A percentile compares a stretch with the other conserved stretches of the same genome.
Evolutionary conservation across 129 eudicot genomes (phyloP).

Genomic region (Lactuca saligna): DNA sequence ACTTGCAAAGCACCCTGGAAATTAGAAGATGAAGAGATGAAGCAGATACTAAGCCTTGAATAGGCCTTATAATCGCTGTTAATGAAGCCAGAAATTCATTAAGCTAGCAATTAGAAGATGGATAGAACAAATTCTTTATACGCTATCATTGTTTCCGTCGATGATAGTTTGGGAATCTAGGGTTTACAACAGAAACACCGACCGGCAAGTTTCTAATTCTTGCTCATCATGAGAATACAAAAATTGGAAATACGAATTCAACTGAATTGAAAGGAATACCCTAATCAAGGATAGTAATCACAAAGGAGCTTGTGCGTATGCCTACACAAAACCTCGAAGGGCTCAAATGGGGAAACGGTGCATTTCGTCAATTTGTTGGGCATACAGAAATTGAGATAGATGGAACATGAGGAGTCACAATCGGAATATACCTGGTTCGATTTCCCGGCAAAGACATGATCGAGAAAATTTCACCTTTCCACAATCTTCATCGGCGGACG

Average conservation of each 20-base stretch:
- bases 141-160: neutral
- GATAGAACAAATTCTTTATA: conserved; percentile 9
- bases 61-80: neutral
- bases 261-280: conserved; percentile 4
- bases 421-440: conserved; percentile 37
- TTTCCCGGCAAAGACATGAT: conserved; percentile 42
- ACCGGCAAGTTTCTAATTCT: conserved; percentile 22
- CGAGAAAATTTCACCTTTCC: conserved; percentile 17
- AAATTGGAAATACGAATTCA: neutral
- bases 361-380: conserved; percentile 13
- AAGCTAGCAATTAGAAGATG: conserved; percentile 6
- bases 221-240: conserved; percentile 21
- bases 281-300: conserved; percentile 14
- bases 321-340: neutral
- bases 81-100: neutral
- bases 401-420: conserved; percentile 1
- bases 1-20: conserved; percentile 88
- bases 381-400: conserved; percentile 18
- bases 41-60: conserved; percentile 1
- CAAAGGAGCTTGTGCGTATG: neutral
- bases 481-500: conserved; percentile 29
- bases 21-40: conserved; percentile 2
- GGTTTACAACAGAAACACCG: conserved; percentile 23
- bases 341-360: neutral
- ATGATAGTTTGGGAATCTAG: conserved; percentile 7